These are phyloP conservation scores for Trifolium fragiferum DNA, from an alignment of 306 rosid genomes.

Conservation along the genomic window DNA sequence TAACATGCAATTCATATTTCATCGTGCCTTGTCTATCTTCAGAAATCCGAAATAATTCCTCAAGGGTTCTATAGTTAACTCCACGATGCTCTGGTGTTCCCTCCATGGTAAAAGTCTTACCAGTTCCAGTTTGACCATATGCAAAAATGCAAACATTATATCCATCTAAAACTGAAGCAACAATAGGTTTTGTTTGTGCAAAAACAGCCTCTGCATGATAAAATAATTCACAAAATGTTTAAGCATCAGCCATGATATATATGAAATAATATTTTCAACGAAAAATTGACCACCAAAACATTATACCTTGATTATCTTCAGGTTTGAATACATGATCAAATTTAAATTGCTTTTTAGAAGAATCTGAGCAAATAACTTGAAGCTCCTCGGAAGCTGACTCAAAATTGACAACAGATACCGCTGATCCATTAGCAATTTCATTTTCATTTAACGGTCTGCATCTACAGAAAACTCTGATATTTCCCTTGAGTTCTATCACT, in stretches of 20 bases:
- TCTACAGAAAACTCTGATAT: slow-evolving; percentile 93
- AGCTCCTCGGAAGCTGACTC: slow-evolving; percentile 76
- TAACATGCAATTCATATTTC: slow-evolving; percentile 75
- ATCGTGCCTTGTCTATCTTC: slow-evolving; percentile 66
- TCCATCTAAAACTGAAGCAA: slow-evolving; percentile 91
- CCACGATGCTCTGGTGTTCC: slow-evolving; percentile 86
- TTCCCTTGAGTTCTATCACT: slow-evolving; percentile 92
- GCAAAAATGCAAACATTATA: slow-evolving; percentile 92
- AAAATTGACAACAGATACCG: slow-evolving; percentile 58
- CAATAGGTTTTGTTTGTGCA: slow-evolving; percentile 77
- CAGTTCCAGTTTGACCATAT: slow-evolving; percentile 96
- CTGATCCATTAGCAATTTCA: slow-evolving; percentile 58
- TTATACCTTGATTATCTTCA: slow-evolving; percentile 77
- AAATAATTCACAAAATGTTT: slow-evolving; percentile 6
- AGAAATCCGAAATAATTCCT: slow-evolving; percentile 71
- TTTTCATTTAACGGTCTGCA: slow-evolving; percentile 77
- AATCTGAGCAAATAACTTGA: slow-evolving; percentile 79
- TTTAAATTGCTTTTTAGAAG: slow-evolving; percentile 84
- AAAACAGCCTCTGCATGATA: slow-evolving; percentile 71
- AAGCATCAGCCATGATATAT: not conserved
- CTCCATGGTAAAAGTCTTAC: slow-evolving; percentile 96
- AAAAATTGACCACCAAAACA: slow-evolving; percentile 14
- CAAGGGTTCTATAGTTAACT: slow-evolving; percentile 89
- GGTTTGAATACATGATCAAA: slow-evolving; percentile 84
- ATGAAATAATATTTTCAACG: not conserved